Percentiles rank a stretch among this genome's conserved stretches.
These are phyloP conservation scores for Gossypium arboreum DNA, from an alignment of 345 rosid species.

Conservation along the genomic window DNA sequence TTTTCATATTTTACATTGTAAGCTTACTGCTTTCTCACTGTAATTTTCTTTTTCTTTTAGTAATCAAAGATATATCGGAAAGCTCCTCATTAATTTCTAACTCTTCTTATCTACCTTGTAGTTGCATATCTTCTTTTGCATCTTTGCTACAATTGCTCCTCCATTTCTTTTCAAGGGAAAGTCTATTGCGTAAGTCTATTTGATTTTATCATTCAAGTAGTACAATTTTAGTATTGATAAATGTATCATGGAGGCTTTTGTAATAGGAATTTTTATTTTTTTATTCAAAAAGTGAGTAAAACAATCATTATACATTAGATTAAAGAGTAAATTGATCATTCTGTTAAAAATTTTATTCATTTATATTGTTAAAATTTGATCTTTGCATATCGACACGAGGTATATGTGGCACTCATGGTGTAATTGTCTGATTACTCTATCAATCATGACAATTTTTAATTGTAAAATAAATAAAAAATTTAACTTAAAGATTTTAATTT, in stretches of 20 bases:
- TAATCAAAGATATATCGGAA: constrained; percentile 15
- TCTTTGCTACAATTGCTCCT: constrained; percentile 85
- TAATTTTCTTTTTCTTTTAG: background rate
- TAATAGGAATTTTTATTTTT: too few species aligned
- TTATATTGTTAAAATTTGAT: fast-evolving
- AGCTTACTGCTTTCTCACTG: constrained; percentile 19
- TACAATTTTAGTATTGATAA: too few species aligned
- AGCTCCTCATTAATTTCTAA: constrained; percentile 11
- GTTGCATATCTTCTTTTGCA: constrained; percentile 82
- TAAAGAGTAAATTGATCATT: too few species aligned
- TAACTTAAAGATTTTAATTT: too few species aligned
- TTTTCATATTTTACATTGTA: constrained; percentile 76
- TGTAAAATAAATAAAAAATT: too few species aligned
- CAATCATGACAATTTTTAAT: fast-evolving
- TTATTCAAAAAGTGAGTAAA: too few species aligned
- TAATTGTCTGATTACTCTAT: too few species aligned
- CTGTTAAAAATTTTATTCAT: too few species aligned
- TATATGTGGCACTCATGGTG: too few species aligned
- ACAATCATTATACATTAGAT: fast-evolving
- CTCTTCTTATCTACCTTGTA: constrained; percentile 34
- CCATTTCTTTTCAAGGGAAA: constrained; percentile 93
- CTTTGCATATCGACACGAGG: too few species aligned
- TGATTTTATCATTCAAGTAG: background rate
- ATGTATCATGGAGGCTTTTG: too few species aligned
- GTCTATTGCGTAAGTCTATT: constrained; percentile 74